Evolutionary conservation across 2,329 filamentous ascomycete species (phyloP), one percentile per base, ranked within the genome.

Genomic region (Neodidymelliopsis sp.): DNA sequence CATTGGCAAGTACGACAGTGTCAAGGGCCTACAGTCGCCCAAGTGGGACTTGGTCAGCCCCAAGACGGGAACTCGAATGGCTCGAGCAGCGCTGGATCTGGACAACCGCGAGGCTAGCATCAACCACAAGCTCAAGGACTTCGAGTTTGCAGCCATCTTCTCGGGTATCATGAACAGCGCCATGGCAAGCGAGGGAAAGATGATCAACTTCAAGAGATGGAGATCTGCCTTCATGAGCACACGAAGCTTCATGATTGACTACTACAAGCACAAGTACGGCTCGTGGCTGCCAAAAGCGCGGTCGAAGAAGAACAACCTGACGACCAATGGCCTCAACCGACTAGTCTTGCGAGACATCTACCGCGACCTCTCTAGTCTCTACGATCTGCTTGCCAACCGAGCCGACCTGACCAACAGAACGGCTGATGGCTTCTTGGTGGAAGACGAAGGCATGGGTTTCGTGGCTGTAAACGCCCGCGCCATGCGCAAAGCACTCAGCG

Each of bases 131-230:
- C 77, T 97, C n/a, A 85, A 89, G 49, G 85, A 91, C 53, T 97
- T 97, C 60, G 90, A 97, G 23, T 97, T 96, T 62, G 91, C 92
- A 0, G 89, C 90, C 0, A 77, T 97, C 4, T 97, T 96, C 67
- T 84, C 91, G 0, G 94, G 94, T 24, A 85, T 91, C 57, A 93
- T 90, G 65, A 91, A 87, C 70, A 96, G 91, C 3, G 92, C 87
- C 9, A 90, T 88, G 1, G 82, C 85, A 16, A 80, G 81, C 1
- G 91, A 96, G 71, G 86, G 90, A 56, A 92, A 87, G 68, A 77
- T 84, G 13, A 84, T 96, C 31, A 85, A 87, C 16, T 97, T 95
- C 77, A 91, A 91, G 70, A 81, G 83, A 20, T 97, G 94, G 93
- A 88, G 84, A 63, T 78, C 79, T 13, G 82, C 86, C 2, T 97